A percentile compares a stretch with the other conserved stretches of the same genome.
Conservation (phyloP, 1,139 yeast genomes). For the Yamadazyma atlantica region DNA sequence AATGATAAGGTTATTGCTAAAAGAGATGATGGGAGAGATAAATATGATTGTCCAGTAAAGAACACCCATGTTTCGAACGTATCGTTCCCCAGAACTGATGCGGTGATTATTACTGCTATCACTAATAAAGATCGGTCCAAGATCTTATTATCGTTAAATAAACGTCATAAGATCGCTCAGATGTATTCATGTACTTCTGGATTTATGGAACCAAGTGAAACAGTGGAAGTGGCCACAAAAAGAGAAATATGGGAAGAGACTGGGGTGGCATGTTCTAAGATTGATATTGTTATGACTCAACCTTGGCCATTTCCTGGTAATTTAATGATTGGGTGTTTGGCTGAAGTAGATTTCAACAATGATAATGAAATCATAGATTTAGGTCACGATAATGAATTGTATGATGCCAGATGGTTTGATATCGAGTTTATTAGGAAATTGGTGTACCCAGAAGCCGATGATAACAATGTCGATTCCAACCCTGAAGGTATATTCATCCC, state of each 20-base stretch:
- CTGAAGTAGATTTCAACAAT: conserved; percentile 65
- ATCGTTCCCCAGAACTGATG: conserved; percentile 90
- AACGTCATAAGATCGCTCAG: conserved; percentile 46
- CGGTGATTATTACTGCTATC: conserved; percentile 80
- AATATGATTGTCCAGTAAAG: conserved; percentile 52
- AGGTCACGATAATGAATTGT: conserved; percentile 81
- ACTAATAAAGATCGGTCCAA: conserved; percentile 60
- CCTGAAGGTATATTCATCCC: conserved; percentile 45
- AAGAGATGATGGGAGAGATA: conserved; percentile 18
- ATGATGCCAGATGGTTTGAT: conserved; percentile 84
- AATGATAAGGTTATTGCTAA: conserved; percentile 21
- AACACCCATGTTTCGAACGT: conserved; percentile 56
- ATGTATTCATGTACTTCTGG: conserved; percentile 92
- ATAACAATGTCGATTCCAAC: conserved; percentile 25
- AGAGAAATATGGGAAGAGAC: conserved; percentile 96
- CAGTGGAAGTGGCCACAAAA: conserved; percentile 82
- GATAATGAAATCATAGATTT: conserved; percentile 60
- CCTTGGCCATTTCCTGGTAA: conserved; percentile 98
- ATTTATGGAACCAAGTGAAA: conserved; percentile 92
- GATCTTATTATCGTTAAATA: conserved; percentile 70
- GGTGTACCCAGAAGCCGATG: conserved; percentile 31
- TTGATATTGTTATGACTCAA: conserved; percentile 67
- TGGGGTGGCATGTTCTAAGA: conserved; percentile 67
- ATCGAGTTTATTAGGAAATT: conserved; percentile 49
- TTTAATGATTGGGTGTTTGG: conserved; percentile 90